A percentile compares a stretch with the other conserved stretches of the same genome.
Evolutionary conservation across 1,284 basidiomycete species (phyloP).

Genomic region (Sanghuangporus weigelae): DNA sequence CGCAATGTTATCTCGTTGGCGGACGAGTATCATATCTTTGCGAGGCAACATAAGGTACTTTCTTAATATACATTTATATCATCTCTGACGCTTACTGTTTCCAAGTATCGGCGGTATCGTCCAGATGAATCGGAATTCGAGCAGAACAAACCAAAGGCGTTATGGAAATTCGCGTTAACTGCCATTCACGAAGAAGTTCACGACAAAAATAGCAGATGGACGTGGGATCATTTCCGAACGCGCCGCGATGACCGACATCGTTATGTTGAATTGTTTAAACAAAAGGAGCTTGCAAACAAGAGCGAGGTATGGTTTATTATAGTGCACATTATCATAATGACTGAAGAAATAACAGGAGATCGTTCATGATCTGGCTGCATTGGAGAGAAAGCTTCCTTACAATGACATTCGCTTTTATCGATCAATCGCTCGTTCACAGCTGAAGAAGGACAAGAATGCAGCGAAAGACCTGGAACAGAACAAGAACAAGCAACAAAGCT

Average conservation of each 20-base stretch:
- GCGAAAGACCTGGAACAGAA: conserved; percentile 69
- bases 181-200: conserved; percentile 87
- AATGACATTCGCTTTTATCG: conserved; percentile 98
- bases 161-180: conserved; percentile 77
- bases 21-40: conserved; percentile 97
- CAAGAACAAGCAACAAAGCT: conserved; percentile 44
- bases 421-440: conserved; percentile 86
- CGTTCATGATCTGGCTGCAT: conserved; percentile 53
- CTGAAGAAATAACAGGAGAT: conserved; percentile 9
- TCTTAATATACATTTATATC: neutral
- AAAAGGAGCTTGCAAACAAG: conserved; percentile 39
- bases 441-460: conserved; percentile 80
- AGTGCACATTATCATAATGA: neutral
- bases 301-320: neutral
- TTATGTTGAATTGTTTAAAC: conserved; percentile 89
- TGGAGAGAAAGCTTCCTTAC: conserved; percentile 86
- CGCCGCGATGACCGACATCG: conserved; percentile 79
- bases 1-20: conserved; percentile 90
- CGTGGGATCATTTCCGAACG: conserved; percentile 89
- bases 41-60: conserved; percentile 78
- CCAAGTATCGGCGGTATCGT: conserved; percentile 79
- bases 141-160: conserved; percentile 63
- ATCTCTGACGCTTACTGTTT: neutral
- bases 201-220: conserved; percentile 83
- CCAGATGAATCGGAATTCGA: conserved; percentile 60